Evolutionary conservation across 305 asterid genomes (phyloP).

Genomic region (Fraxinus latifolia): DNA sequence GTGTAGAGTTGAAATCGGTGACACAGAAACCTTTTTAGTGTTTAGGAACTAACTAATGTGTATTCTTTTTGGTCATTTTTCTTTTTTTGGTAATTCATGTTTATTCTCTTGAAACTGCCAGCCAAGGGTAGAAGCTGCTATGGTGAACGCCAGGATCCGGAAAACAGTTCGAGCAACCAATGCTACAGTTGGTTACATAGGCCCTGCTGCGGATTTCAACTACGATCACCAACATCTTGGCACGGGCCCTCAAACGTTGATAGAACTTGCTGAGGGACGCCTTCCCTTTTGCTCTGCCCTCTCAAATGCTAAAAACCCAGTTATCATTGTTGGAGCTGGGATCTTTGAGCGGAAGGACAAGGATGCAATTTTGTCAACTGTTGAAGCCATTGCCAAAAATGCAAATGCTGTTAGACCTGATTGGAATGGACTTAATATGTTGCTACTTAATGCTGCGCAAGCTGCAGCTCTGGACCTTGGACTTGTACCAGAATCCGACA

Average conservation of each 20-base stretch:
- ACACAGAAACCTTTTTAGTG: background rate
- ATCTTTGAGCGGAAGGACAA: conserved; percentile 67
- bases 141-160: conserved; percentile 89
- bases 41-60: background rate
- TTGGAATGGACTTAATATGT: conserved; percentile 77
- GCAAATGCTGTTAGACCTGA: conserved; percentile 68
- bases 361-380: conserved; percentile 66
- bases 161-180: conserved; percentile 81
- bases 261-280: conserved; percentile 67
- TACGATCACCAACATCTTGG: conserved; percentile 89
- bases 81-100: background rate
- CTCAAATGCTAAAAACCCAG: conserved; percentile 77
- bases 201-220: conserved; percentile 82
- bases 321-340: conserved; percentile 78
- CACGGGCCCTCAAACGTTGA: conserved; percentile 64
- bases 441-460: conserved; percentile 86
- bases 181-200: conserved; percentile 86
- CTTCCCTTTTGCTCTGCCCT: conserved; percentile 72
- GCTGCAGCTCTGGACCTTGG: conserved; percentile 98
- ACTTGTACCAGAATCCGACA: conserved; percentile 72
- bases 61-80: background rate
- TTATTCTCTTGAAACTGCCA: conserved; percentile 39
- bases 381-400: conserved; percentile 65
- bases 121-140: conserved; percentile 98
- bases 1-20: background rate